Evolutionary conservation across 805 yeast species (phyloP), one percentile per base, ranked within the genome.

Genomic region (Candida boleticola): DNA sequence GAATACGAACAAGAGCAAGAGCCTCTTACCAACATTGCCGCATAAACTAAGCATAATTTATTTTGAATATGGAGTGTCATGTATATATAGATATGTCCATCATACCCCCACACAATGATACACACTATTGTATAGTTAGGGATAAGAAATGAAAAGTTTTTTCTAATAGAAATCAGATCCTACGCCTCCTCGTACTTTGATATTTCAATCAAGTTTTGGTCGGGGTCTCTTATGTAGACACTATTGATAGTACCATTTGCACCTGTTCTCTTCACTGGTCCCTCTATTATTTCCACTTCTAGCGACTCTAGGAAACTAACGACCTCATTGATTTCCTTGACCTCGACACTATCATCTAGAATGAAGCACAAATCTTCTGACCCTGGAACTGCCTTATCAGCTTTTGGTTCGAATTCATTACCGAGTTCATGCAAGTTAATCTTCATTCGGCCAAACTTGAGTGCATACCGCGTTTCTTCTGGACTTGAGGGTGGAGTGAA

Each of bases 1-100:
- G 96, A 88, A 67, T 85, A 86, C 63, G 96, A 89, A 68, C 82
- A 82, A 61, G 89, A 85, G 51, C 75, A 54, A 38, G 66, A 60
- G 31, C 58, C 54, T 34, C 48, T 63, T 37, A 65, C 71, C 33
- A 66, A 66, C 48, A 65, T 66, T 47, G 71, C 62, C 34, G 44
- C 52, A 21, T 14, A 34, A 11, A n/a, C n/a, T 43, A 37, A 32
- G 23, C 23, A 48, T 38, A n/a, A n/a, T n/a, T n/a, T n/a, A n/a
- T n/a, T n/a, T n/a, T n/a, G n/a, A n/a, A n/a, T n/a, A n/a, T n/a
- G n/a, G n/a, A n/a, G n/a, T n/a, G n/a, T 14, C 42, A 30, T 36
- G 17, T n/a, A 19, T 23, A 23, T n/a, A n/a, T n/a, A n/a, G n/a
- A n/a, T n/a, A n/a, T n/a, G n/a, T n/a, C n/a, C n/a, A n/a, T n/a